Evolutionary conservation across 1,284 basidiomycete genomes (phyloP).

Genomic region (Malassezia slooffiae): DNA sequence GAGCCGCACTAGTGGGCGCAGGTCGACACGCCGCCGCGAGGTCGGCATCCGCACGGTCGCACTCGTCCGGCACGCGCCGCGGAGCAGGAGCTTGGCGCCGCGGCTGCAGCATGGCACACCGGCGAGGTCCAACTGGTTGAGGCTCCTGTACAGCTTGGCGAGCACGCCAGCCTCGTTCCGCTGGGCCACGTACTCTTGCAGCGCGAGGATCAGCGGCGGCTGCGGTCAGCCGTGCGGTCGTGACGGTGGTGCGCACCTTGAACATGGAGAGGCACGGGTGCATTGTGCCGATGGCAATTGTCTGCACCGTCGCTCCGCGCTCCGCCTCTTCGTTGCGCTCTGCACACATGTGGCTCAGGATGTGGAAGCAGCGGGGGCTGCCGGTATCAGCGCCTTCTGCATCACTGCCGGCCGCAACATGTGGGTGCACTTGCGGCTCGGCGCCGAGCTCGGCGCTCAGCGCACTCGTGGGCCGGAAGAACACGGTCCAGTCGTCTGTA

Average conservation of each 20-base stretch:
- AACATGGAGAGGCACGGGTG: slow-evolving; percentile 96
- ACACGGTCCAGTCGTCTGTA: slow-evolving; percentile 96
- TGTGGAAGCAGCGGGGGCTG: slow-evolving; percentile 54
- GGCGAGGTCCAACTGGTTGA: slow-evolving; percentile 81
- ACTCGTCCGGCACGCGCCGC: slow-evolving; percentile 67
- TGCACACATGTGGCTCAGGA: slow-evolving; percentile 86
- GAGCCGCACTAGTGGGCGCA: neutral
- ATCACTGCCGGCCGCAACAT: neutral
- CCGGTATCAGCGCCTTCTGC: neutral
- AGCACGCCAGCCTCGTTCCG: slow-evolving; percentile 77
- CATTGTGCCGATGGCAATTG: slow-evolving; percentile 85
- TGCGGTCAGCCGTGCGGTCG: too few relatives aligned
- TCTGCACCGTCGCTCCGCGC: slow-evolving; percentile 86
- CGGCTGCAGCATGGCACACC: slow-evolving; percentile 65
- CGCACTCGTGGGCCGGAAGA: slow-evolving; percentile 51
- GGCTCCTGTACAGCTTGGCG: slow-evolving; percentile 74
- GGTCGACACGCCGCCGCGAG: neutral
- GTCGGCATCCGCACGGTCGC: neutral
- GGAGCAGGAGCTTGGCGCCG: slow-evolving; percentile 75
- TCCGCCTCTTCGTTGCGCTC: slow-evolving; percentile 80
- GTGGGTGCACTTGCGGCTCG: neutral
- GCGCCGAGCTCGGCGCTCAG: neutral
- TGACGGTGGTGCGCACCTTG: too few relatives aligned
- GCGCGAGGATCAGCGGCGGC: slow-evolving; percentile 82
- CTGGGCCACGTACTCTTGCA: slow-evolving; percentile 79